phyloP scores from a whole-genome alignment of 2,329 filamentous ascomycete species.

The Xylariaceae sp. region DNA sequence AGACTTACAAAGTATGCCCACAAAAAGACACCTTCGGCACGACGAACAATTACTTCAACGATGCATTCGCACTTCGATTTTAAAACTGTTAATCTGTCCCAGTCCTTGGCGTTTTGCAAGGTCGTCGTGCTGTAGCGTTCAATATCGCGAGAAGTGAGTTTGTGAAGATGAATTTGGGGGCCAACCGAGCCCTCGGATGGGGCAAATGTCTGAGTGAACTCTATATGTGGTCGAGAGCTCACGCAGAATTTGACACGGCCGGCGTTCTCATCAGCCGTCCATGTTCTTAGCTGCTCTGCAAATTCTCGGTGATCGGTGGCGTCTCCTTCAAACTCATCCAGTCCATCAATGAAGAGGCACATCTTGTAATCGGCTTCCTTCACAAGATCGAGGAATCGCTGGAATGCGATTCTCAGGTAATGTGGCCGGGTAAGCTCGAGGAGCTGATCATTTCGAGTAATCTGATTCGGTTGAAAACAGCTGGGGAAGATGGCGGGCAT shows the following conservation, averaged over 20 bases:
- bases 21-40: neutral
- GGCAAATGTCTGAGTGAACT: neutral
- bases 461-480: neutral
- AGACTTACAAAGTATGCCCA: neutral
- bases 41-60: neutral
- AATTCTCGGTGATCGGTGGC: neutral
- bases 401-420: neutral
- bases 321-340: neutral
- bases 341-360: neutral
- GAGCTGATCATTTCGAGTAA: neutral
- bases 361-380: neutral
- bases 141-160: neutral
- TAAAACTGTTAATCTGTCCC: neutral
- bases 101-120: neutral
- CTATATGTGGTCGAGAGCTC: neutral
- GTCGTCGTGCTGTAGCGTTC: neutral
- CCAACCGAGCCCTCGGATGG: neutral
- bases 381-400: neutral
- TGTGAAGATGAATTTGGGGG: neutral
- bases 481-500: neutral
- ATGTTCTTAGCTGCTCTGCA: neutral
- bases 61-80: neutral
- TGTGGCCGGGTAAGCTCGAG: neutral
- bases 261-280: neutral
- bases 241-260: neutral